Evolutionary conservation across 2,329 filamentous ascomycete species (phyloP).

Genomic region (Atkinsonella hypoxylon): DNA sequence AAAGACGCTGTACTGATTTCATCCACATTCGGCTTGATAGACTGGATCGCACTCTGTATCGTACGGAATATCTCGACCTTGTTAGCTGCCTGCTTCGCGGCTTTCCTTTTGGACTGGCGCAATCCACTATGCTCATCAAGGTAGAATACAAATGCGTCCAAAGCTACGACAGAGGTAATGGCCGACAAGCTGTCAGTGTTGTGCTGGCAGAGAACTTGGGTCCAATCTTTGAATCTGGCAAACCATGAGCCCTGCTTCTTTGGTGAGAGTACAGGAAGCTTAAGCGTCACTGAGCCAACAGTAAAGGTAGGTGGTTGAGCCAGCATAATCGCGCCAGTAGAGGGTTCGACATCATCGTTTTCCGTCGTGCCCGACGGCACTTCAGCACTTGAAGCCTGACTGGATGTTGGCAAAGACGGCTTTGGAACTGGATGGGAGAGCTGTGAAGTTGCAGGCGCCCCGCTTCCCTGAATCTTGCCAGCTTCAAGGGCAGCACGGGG

Average conservation of each 20-base stretch:
- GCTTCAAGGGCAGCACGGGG: constrained; percentile 6
- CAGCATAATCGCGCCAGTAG: constrained; percentile 11
- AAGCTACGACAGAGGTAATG: constrained; percentile 14
- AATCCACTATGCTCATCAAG: constrained; percentile 19
- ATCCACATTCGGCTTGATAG: constrained; percentile 5
- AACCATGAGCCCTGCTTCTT: constrained; percentile 21
- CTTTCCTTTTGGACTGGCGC: constrained; percentile 20
- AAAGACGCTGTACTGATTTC: background rate
- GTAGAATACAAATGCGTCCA: constrained; percentile 19
- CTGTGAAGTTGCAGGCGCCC: background rate
- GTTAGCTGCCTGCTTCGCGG: constrained; percentile 18
- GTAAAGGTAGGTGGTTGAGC: constrained; percentile 12
- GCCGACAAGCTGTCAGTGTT: constrained; percentile 14
- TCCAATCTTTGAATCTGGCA: constrained; percentile 24
- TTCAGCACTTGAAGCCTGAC: background rate
- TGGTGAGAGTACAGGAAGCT: constrained; percentile 16
- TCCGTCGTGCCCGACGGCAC: background rate
- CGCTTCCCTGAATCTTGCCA: constrained; percentile 1
- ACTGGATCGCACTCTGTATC: constrained; percentile 13
- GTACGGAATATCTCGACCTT: constrained; percentile 15
- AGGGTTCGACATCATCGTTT: background rate
- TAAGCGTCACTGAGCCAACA: constrained; percentile 12
- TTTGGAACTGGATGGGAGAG: background rate
- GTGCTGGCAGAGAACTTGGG: constrained; percentile 16
- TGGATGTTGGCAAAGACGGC: background rate